Evolutionary conservation across 129 eudicot genomes (phyloP).

Genomic region (Arctium lappa): DNA sequence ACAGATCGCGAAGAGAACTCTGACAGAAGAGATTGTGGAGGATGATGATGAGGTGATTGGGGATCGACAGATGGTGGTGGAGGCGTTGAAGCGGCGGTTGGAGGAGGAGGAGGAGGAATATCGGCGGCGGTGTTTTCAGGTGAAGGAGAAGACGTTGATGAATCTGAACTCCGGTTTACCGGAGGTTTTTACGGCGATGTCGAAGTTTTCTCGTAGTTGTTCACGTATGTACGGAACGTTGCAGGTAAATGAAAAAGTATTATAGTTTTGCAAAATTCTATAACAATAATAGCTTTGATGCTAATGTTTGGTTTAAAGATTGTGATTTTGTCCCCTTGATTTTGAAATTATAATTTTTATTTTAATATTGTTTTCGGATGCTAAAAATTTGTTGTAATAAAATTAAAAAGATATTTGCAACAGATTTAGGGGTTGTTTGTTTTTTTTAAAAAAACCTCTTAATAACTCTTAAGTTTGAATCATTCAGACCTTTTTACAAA

Average conservation of each 20-base stretch:
- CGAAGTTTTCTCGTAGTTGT: slow-evolving; percentile 50
- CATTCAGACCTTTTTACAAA: no score
- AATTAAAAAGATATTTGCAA: no score
- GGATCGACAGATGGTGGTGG: slow-evolving; percentile 46
- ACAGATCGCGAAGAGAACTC: slow-evolving; percentile 38
- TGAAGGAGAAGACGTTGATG: slow-evolving; percentile 55
- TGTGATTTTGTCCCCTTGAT: no score
- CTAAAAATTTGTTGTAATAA: no score
- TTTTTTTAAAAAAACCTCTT: no score
- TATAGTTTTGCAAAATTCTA: background rate
- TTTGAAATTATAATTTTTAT: no score
- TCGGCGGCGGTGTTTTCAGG: slow-evolving; percentile 37
- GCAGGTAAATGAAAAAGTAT: slow-evolving; percentile 1
- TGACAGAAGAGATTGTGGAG: slow-evolving; percentile 46
- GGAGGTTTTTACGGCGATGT: slow-evolving; percentile 48
- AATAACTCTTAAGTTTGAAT: no score
- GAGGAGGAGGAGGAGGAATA: slow-evolving; percentile 58
- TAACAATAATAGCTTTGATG: no score
- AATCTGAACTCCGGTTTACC: slow-evolving; percentile 55
- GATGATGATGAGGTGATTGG: slow-evolving; percentile 45
- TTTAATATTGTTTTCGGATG: no score
- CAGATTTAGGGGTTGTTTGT: no score
- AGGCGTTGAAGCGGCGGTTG: slow-evolving; percentile 40
- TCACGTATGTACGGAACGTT: slow-evolving; percentile 54
- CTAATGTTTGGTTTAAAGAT: no score